Evolutionary conservation across 2,329 filamentous ascomycete species (phyloP).

Genomic region (Epichloe glyceriae): DNA sequence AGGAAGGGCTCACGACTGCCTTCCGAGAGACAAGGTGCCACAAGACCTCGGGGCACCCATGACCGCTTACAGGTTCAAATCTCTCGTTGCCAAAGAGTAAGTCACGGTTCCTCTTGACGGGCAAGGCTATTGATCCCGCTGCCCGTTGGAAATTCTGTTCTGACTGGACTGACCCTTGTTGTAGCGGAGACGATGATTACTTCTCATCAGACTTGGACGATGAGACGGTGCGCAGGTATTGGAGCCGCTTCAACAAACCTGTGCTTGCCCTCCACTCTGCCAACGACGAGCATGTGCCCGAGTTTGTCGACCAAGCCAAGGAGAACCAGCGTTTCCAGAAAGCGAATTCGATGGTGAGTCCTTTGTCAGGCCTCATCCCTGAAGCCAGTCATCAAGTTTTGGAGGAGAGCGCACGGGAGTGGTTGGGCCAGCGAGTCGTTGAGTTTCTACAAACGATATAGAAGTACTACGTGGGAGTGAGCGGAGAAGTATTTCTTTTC

Average conservation of each 20-base stretch:
- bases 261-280: conserved; percentile 53
- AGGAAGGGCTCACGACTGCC: conserved; percentile 38
- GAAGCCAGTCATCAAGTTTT: conserved; percentile 38
- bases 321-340: conserved; percentile 45
- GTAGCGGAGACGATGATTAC: conserved; percentile 66
- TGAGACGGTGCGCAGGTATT: conserved; percentile 46
- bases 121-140: neutral
- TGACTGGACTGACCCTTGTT: neutral
- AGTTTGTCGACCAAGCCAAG: conserved; percentile 39
- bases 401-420: conserved; percentile 30
- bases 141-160: too few species aligned
- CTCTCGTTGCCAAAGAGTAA: conserved; percentile 37
- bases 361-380: conserved; percentile 39
- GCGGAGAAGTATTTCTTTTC: neutral
- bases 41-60: conserved; percentile 30
- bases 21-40: conserved; percentile 35
- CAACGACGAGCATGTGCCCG: conserved; percentile 52
- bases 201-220: conserved; percentile 67
- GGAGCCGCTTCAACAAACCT: conserved; percentile 47
- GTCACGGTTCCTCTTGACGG: conserved; percentile 11
- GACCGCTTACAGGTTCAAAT: conserved; percentile 39
- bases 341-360: conserved; percentile 32
- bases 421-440: conserved; percentile 34
- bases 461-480: conserved; percentile 1
- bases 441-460: conserved; percentile 28